Conservation (phyloP, 75 land plant genomes). For the Selaginella tamariscina region DNA sequence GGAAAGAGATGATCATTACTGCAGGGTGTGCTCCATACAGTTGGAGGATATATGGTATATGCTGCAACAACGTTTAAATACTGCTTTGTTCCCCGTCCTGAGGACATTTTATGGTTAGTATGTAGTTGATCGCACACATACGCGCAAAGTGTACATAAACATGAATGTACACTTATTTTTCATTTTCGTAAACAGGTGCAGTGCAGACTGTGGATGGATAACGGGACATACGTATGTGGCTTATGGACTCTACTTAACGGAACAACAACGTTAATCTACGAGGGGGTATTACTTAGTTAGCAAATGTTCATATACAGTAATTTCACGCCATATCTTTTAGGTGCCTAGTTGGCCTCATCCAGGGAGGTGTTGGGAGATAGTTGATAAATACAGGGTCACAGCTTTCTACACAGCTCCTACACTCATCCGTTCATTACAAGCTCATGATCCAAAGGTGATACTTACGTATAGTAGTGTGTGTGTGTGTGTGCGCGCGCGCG, state of each 20-base stretch:
- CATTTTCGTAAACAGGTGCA: too few relatives aligned
- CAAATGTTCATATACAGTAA: not conserved
- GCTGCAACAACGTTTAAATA: constrained; percentile 20
- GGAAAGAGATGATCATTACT: too few relatives aligned
- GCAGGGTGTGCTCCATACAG: constrained; percentile 26
- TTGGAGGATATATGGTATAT: constrained; percentile 25
- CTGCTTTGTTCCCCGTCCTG: constrained; percentile 11
- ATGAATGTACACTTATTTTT: too few relatives aligned
- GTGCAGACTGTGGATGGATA: constrained; percentile 29
- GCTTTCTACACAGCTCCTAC: constrained; percentile 22
- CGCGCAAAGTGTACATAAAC: not conserved
- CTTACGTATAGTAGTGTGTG: not conserved
- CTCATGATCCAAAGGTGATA: constrained; percentile 15
- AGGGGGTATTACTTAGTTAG: constrained; percentile 14
- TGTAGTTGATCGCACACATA: not conserved
- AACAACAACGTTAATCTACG: constrained; percentile 20
- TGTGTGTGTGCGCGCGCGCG: not conserved
- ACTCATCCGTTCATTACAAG: constrained; percentile 16
- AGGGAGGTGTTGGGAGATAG: constrained; percentile 23
- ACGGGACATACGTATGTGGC: constrained; percentile 19
- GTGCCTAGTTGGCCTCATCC: constrained; percentile 19
- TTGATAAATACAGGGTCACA: constrained; percentile 20
- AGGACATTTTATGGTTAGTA: constrained; percentile 18
- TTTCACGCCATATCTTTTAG: constrained; percentile 7
- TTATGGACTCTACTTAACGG: constrained; percentile 20